Conservation (phyloP, 192 early-diverging fungal species). For the Backusella westeae region DNA sequence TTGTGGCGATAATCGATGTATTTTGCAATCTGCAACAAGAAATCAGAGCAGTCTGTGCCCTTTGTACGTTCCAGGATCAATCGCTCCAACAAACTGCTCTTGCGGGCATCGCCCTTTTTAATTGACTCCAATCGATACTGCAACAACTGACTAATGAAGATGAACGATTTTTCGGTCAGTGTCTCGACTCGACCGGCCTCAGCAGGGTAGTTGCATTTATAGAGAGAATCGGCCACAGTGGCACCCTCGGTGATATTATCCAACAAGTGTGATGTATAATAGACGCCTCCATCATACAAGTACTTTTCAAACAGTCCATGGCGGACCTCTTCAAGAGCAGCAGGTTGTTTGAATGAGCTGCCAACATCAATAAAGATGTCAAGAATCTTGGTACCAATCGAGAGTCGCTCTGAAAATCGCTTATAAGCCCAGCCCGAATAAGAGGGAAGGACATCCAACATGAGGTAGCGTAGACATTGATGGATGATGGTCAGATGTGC, state of each 20-base stretch:
- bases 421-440: conserved; percentile 35
- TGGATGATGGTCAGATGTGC: conserved; percentile 13
- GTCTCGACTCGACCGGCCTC: conserved; percentile 23
- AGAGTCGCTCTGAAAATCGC: conserved; percentile 19
- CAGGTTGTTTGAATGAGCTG: conserved; percentile 10
- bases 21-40: conserved; percentile 36
- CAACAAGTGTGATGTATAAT: conserved; percentile 44
- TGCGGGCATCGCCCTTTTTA: neutral
- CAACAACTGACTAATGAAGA: conserved; percentile 40
- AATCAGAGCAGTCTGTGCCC: conserved; percentile 34
- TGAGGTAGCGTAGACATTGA: conserved; percentile 20
- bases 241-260: conserved; percentile 43
- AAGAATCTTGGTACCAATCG: conserved; percentile 27
- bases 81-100: conserved; percentile 40
- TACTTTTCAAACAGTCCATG: conserved; percentile 40
- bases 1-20: conserved; percentile 39
- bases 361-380: conserved; percentile 25
- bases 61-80: conserved; percentile 43
- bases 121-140: conserved; percentile 20
- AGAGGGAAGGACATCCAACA: conserved; percentile 27
- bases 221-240: conserved; percentile 29
- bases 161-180: conserved; percentile 37
- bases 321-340: conserved; percentile 1
- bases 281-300: conserved; percentile 47
- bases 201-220: conserved; percentile 18